phyloP scores from a whole-genome alignment of 73 alveolate genomes.

The Diophrys appendiculata region DNA sequence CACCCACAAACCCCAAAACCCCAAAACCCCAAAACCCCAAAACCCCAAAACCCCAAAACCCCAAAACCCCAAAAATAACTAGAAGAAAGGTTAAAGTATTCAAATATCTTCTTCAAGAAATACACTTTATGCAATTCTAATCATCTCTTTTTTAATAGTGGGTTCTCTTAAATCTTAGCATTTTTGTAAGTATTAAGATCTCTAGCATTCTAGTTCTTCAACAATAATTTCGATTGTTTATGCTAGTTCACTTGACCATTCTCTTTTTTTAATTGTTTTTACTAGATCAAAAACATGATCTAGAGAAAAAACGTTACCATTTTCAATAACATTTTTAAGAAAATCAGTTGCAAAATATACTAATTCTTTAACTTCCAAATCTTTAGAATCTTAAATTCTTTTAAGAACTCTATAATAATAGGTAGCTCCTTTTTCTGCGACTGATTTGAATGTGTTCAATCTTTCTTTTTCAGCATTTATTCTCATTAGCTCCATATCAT shows the following conservation, averaged over 20 bases:
- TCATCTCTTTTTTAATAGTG: background rate
- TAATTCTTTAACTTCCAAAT: background rate
- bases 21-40: too few species aligned
- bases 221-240: background rate
- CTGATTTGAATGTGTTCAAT: background rate
- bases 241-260: background rate
- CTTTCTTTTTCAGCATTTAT: conserved; percentile 34
- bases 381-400: background rate
- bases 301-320: conserved; percentile 9
- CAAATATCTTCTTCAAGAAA: too few species aligned
- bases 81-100: too few species aligned
- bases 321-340: conserved; percentile 20
- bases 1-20: too few species aligned
- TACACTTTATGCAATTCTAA: background rate
- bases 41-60: too few species aligned
- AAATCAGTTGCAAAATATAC: conserved; percentile 6
- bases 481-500: conserved; percentile 30
- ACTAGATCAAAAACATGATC: background rate
- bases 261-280: background rate
- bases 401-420: conserved; percentile 13
- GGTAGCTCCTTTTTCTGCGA: conserved; percentile 14
- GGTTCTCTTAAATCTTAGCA: background rate
- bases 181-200: too few species aligned
- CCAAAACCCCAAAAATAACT: too few species aligned
- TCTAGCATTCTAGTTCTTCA: background rate